These are phyloP conservation scores for Xanthoceras sorbifolium DNA, from an alignment of 345 rosid genomes.

Conservation along the genomic window DNA sequence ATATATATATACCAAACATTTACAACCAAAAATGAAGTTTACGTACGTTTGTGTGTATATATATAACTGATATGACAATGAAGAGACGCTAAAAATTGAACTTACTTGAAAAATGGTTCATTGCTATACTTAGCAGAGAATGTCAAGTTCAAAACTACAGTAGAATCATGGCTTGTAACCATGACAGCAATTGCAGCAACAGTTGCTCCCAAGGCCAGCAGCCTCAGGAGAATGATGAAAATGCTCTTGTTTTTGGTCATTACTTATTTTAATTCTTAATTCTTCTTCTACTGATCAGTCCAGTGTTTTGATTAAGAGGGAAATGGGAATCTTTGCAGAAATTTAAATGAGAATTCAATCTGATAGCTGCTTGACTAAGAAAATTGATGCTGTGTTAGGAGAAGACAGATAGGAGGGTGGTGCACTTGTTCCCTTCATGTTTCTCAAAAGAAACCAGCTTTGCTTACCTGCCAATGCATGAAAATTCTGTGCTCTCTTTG, in stretches of 20 bases:
- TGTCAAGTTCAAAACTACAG: constrained; percentile 53
- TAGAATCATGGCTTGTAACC: constrained; percentile 47
- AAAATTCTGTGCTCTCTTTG: neutral
- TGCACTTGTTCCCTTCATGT: constrained; percentile 19
- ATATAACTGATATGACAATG: no score
- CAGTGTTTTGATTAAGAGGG: neutral
- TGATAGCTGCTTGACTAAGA: neutral
- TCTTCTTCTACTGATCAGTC: neutral
- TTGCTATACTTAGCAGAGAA: constrained; percentile 53
- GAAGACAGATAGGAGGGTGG: constrained; percentile 25
- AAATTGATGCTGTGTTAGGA: constrained; percentile 7
- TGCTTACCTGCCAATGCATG: constrained; percentile 10
- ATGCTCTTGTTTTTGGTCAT: constrained; percentile 25
- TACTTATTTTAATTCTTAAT: no score
- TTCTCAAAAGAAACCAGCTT: neutral
- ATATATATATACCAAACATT: neutral
- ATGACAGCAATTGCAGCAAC: constrained; percentile 42
- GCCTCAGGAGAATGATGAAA: constrained; percentile 37
- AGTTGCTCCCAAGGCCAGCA: constrained; percentile 44
- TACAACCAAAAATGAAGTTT: neutral
- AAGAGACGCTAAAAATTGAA: no score
- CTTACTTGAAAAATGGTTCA: constrained; percentile 54
- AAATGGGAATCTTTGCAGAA: constrained; percentile 4
- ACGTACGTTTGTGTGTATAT: accelerated
- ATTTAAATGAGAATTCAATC: constrained; percentile 4